Conservation (phyloP, 176 grass and related monocot species). For the Oryza glaberrima region DNA sequence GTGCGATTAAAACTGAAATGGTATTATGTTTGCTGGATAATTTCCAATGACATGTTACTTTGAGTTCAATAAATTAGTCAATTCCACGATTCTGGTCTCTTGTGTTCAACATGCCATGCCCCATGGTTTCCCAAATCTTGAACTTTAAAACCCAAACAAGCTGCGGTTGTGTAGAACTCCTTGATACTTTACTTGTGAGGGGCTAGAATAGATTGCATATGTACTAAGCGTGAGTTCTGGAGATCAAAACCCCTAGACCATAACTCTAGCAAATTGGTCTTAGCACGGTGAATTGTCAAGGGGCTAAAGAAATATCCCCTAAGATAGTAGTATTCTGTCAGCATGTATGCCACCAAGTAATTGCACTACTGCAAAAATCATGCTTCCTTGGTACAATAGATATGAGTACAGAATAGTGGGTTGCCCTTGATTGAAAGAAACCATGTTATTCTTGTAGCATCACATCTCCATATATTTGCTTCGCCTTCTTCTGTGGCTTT, state of each 20-base stretch:
- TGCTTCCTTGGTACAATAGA: background rate
- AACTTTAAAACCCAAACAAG: background rate
- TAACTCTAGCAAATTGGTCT: background rate
- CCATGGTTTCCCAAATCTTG: background rate
- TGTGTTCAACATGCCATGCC: background rate
- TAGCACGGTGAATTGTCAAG: background rate
- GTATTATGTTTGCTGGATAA: slow-evolving; percentile 9
- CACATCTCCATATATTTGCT: background rate
- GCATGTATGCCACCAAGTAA: background rate
- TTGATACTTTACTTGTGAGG: background rate
- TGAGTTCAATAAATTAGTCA: slow-evolving; percentile 42
- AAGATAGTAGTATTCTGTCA: background rate
- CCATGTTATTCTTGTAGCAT: background rate
- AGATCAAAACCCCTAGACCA: background rate
- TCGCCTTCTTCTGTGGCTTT: background rate
- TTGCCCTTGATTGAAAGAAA: background rate
- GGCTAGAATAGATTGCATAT: slow-evolving; percentile 3
- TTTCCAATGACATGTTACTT: slow-evolving; percentile 19
- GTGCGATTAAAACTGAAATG: background rate
- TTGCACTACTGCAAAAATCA: background rate
- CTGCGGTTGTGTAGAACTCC: background rate
- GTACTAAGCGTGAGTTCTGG: background rate
- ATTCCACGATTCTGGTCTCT: background rate
- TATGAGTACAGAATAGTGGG: background rate
- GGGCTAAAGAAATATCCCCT: background rate